These are phyloP conservation scores for Talaromyces rugulosus DNA, from an alignment of 2,329 filamentous ascomycete genomes.

Conservation along the genomic window DNA sequence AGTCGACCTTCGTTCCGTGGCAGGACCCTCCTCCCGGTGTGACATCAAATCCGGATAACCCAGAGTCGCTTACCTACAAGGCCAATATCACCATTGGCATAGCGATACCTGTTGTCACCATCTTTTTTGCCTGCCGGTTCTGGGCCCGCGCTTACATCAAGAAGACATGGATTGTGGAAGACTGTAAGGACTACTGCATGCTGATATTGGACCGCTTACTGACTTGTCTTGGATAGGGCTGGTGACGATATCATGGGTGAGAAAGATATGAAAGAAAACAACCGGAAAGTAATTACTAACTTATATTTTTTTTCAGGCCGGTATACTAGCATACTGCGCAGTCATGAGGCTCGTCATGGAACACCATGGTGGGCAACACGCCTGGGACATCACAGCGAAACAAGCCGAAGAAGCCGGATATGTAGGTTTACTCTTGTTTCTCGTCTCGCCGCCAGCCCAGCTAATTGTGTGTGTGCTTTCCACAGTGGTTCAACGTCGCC, in stretches of 20 bases:
- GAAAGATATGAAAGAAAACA: background rate
- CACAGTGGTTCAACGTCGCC: slow-evolving; percentile 14
- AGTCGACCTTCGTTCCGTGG: slow-evolving; percentile 9
- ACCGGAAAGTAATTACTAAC: background rate
- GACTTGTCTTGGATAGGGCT: slow-evolving; percentile 3
- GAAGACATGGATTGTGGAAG: slow-evolving; percentile 12
- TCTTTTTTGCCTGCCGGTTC: slow-evolving; percentile 7
- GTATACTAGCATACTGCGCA: slow-evolving; percentile 2
- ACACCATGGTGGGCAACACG: slow-evolving; percentile 13
- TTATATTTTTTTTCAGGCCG: background rate
- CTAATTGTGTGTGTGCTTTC: background rate
- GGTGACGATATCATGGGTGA: slow-evolving; percentile 11
- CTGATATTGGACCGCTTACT: background rate
- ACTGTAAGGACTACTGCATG: slow-evolving; percentile 1
- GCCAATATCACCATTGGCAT: slow-evolving; percentile 12
- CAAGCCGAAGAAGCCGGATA: slow-evolving; percentile 11
- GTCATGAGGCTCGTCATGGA: slow-evolving; percentile 8
- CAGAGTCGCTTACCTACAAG: slow-evolving; percentile 5
- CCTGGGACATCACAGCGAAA: slow-evolving; percentile 9
- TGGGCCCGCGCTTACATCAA: slow-evolving; percentile 8
- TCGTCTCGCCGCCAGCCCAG: background rate
- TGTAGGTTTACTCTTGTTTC: background rate
- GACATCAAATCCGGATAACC: slow-evolving; percentile 5
- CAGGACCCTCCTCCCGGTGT: slow-evolving; percentile 8
- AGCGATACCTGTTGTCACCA: slow-evolving; percentile 4